Evolutionary conservation across 805 yeast species (phyloP).

Genomic region (Myxozyma neglecta): DNA sequence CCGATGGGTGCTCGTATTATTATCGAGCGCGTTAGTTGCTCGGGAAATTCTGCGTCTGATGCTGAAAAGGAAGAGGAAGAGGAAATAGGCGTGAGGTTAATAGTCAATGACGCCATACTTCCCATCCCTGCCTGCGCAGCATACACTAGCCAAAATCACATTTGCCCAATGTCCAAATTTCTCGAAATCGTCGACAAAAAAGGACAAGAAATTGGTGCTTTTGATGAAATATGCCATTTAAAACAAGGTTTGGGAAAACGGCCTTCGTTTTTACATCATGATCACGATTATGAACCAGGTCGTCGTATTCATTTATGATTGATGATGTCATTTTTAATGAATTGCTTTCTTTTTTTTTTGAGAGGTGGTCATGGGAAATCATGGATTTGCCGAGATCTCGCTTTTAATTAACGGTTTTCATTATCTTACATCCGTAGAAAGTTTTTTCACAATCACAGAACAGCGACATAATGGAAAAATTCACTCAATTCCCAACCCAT

Average conservation of each 20-base stretch:
- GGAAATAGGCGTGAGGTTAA: slow-evolving; percentile 47
- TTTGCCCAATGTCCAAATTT: slow-evolving; percentile 20
- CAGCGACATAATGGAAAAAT: no score
- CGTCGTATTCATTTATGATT: background rate
- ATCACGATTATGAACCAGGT: background rate
- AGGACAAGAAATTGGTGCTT: slow-evolving; percentile 9
- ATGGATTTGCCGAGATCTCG: no score
- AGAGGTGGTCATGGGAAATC: no score
- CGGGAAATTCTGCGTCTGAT: background rate
- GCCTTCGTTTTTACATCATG: slow-evolving; percentile 18
- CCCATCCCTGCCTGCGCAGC: slow-evolving; percentile 49
- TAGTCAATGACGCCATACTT: slow-evolving; percentile 55
- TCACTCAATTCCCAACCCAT: no score
- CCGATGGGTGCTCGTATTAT: slow-evolving; percentile 37
- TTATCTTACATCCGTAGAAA: no score
- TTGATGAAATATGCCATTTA: slow-evolving; percentile 23
- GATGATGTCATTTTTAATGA: background rate
- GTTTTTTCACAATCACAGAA: no score
- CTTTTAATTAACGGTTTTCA: no score
- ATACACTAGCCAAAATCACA: background rate
- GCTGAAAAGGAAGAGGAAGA: background rate
- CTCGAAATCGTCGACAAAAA: slow-evolving; percentile 8
- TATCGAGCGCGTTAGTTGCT: slow-evolving; percentile 39
- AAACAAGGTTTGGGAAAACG: slow-evolving; percentile 7
- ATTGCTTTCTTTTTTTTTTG: background rate